Evolutionary conservation across 371 early-diverging fungal species (phyloP), one percentile per base, ranked within the genome.

Genomic region (Apophysomyces sp.): DNA sequence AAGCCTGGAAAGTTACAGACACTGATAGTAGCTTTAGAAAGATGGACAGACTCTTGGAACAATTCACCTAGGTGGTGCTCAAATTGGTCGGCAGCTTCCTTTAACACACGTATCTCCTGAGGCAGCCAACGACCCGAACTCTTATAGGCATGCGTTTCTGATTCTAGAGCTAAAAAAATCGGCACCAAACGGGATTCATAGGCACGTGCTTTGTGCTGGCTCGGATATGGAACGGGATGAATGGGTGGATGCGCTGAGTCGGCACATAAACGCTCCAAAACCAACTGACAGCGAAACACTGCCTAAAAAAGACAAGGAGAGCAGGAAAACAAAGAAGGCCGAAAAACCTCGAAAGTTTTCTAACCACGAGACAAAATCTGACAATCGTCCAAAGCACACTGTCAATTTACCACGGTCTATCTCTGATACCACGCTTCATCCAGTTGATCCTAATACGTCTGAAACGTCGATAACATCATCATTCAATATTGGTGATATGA

Each of bases 141-240:
- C 85, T 24, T 87, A 86, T 62, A 75, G 87, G 5, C 90, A 90
- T 67, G 92, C 89, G 16, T 90, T 92, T 69, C 63, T 93, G 26
- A 84, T 91, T 26, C 69, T 83, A 41, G 93, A 93, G 61, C 82
- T 73, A 12, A 83, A 82, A 65, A 84, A 81, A 57, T 69, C 77
- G 21, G 61, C 83, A 29, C 77, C 83, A 39, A 84, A 81, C 58
- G 81, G 85, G 26, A 73, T 84, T 0, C 69, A 76, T 29, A 71
- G 87, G 15, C 92, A 92, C 65, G 86, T 93, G 26, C 86, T 97
- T 21, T 92, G 91, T 72, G 94, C 95, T 12, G 92, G 90, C 26
- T 89, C 89, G 9, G 95, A 94, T 62, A 70, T 71, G 26, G 96
- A 96, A 62, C 80, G 94, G 29, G 94, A 94, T 65, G 86, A 86